phyloP scores from a whole-genome alignment of 2,329 filamentous ascomycete species.

The Seiridium cupressi region DNA sequence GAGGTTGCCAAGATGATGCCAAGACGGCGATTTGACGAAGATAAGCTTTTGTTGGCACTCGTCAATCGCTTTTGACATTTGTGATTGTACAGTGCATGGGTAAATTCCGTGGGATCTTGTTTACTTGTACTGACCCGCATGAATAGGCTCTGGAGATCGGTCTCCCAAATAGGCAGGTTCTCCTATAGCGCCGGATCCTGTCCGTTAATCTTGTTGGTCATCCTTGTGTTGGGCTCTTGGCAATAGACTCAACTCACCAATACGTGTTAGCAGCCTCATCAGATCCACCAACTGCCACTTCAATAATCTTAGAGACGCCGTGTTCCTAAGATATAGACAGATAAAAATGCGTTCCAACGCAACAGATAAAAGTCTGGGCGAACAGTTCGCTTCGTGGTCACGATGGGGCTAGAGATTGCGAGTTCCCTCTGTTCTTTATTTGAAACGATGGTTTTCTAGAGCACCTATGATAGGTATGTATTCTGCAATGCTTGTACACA shows the following conservation, averaged over 20 bases:
- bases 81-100: background rate
- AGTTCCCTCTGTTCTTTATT: no score
- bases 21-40: background rate
- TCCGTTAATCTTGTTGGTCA: background rate
- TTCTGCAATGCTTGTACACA: no score
- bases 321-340: background rate
- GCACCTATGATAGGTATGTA: no score
- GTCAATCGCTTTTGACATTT: background rate
- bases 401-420: no score
- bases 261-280: background rate
- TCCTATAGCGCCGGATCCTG: background rate
- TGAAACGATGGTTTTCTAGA: no score
- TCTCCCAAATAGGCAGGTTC: constrained; percentile 5
- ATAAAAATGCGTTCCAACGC: no score
- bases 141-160: background rate
- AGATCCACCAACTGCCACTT: background rate
- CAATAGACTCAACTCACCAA: background rate
- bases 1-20: background rate
- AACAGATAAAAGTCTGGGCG: no score
- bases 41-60: constrained; percentile 2
- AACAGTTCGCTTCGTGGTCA: no score
- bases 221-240: background rate
- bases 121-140: background rate
- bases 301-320: background rate
- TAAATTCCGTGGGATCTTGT: background rate